Base-by-base conservation (phyloP, 306 rosid species). In the Amphicarpaea edgeworthii region DNA sequence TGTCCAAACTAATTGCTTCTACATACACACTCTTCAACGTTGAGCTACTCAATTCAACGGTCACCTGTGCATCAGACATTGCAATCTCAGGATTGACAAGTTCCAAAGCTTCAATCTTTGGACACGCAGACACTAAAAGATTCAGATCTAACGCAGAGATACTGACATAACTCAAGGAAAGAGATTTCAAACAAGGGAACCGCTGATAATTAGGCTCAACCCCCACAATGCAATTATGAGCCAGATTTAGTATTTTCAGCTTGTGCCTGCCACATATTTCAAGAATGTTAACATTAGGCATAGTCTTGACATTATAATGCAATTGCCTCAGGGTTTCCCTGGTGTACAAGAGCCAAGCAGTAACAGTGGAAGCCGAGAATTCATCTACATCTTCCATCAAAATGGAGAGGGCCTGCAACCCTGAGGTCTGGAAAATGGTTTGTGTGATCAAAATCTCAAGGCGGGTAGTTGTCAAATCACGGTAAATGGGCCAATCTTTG, bases 311-410 rank as follows among this genome's bases (percentile, higher is more conserved):
- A 77, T 87, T 87, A 78, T 90, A 93, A 50, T 70, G 73, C 50
- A 93, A 77, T 8, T 82, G 76, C 53, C 86, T 81, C 72, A 90
- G 32, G 14, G 92, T 86, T 20, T 89, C 89, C 68, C 86, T 76
- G 7, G 96, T 90, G 72, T 87, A 89, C 91, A 93, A 86, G 60
- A 93, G 91, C 96, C 98, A 93, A 64, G 96, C 93, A 70, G 89
- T 85, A 73, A 89, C 87, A 0, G 93, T 82, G 0, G 96, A 86
- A 7, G 97, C 96, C 0, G 90, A 89, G 72, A 93, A 93, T 32
- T 85, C 91, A 19, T 89, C 88, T 73, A 72, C 91, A 47, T 88
- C 93, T 40, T 93, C 97, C 98, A 91, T 86, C 69, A 87, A 72
- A 77, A 91, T 91, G 2, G 91, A 89, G 80, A 81, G 85, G 16